Evolutionary conservation across 208 protist species (phyloP), one percentile per base, ranked within the genome.

Genomic region (Naegleria fowleri): DNA sequence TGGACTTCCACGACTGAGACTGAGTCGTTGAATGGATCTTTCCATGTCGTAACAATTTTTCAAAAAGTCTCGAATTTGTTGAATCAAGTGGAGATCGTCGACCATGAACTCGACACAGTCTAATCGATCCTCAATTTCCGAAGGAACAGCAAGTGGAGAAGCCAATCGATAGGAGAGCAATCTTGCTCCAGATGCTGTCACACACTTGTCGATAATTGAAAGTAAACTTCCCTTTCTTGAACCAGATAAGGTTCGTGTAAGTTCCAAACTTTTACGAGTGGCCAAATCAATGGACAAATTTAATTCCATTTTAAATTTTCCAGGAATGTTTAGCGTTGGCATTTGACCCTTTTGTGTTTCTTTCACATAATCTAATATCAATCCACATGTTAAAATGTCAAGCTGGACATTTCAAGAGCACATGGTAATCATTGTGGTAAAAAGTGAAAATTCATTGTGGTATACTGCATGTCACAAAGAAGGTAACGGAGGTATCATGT

Each of bases 321-420:
- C 36, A 39, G 79, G 79, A 22, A 33, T 36, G 38, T n/a, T 39
- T 16, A 88, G 38, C 19, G 9, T 33, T 51, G 86, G 86, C 88
- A 92, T 48, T 41, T 75, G 91, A 22, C 91, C 91, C n/a, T 90
- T 86, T 58, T 92, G 91, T 48, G 91, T 92, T 91, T 92, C 88
- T n/a, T 43, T 38, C 15, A 92, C 36, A 58, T 92, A 92, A 22
- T 90, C 6, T 51, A 92, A 90, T 25, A 92, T 43, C 36, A 88
- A 29, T 25, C 91, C 91, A 48, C 43, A 40, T 48, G 91, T 41
- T 7, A 16, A 91, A 9, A 91, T 38, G 19, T 91, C 90, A 7
- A 86, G 7, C 90, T 90, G 59, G 5, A 48, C 1, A 48, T 48
- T n/a, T n/a, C n/a, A n/a, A n/a, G 39, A 25, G 85, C 29, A 58